Conservation (phyloP, 768 basidiomycete genomes). For the Harrya chromipes region DNA sequence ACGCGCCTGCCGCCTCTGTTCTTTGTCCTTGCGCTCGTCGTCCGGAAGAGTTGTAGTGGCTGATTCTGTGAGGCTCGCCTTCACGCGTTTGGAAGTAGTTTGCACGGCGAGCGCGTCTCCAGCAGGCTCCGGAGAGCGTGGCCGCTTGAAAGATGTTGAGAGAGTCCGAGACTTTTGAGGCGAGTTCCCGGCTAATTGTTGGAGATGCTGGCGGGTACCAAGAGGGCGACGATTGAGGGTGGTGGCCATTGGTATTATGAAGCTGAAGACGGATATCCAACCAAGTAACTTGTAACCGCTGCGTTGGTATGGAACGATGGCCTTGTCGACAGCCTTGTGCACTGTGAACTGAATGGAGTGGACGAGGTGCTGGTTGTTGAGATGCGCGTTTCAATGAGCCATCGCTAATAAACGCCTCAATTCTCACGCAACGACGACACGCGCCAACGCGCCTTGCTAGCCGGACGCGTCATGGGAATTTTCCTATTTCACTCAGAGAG, state of each 20-base stretch:
- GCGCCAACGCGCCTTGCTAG: conserved; percentile 14
- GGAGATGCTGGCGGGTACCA: conserved; percentile 39
- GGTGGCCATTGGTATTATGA: conserved; percentile 39
- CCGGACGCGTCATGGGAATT: conserved; percentile 17
- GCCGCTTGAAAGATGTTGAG: conserved; percentile 41
- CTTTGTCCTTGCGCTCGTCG: conserved; percentile 42
- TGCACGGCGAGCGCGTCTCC: conserved; percentile 29
- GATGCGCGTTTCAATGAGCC: background rate
- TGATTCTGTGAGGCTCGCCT: conserved; percentile 28
- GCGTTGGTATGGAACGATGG: background rate
- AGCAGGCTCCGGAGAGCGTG: conserved; percentile 48
- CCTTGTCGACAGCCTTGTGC: background rate
- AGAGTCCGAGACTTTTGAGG: conserved; percentile 35
- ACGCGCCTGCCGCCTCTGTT: conserved; percentile 48
- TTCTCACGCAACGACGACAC: conserved; percentile 23
- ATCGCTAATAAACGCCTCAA: conserved; percentile 9
- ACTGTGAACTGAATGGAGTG: background rate
- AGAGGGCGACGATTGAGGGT: conserved; percentile 47
- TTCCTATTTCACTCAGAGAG: too few relatives aligned
- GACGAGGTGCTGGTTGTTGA: conserved; percentile 6
- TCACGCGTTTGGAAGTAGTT: conserved; percentile 43
- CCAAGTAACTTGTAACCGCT: conserved; percentile 2
- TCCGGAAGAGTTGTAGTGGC: conserved; percentile 26
- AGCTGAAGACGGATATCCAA: background rate
- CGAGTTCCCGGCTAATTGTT: conserved; percentile 32